phyloP scores from a whole-genome alignment of 805 yeast genomes.

The Hanseniaspora jakobsenii region DNA sequence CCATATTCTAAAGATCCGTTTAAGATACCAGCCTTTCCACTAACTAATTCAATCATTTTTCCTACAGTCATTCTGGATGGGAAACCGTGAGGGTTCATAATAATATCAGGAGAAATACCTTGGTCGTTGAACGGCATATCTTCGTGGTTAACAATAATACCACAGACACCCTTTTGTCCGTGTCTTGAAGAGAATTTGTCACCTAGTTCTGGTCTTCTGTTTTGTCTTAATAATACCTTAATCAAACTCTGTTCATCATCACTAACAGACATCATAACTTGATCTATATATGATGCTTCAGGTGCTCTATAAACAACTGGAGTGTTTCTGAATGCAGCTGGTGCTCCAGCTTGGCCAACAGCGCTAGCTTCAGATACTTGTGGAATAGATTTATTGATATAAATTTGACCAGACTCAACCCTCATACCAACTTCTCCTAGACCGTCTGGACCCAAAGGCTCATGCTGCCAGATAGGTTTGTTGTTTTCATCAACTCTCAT shows the following conservation, averaged over 20 bases:
- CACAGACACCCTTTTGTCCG: constrained; percentile 99
- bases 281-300: constrained; percentile 89
- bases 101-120: constrained; percentile 88
- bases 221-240: constrained; percentile 84
- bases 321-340: constrained; percentile 55
- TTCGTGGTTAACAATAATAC: constrained; percentile 93
- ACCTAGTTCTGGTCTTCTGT: constrained; percentile 94
- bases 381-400: constrained; percentile 87
- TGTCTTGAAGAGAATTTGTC: constrained; percentile 96
- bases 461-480: constrained; percentile 75
- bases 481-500: constrained; percentile 76
- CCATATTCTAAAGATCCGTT: constrained; percentile 89
- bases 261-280: constrained; percentile 92
- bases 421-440: constrained; percentile 90
- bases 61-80: constrained; percentile 99
- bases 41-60: constrained; percentile 88
- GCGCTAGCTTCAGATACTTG: constrained; percentile 14
- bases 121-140: constrained; percentile 91
- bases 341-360: constrained; percentile 25
- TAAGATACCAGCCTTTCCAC: constrained; percentile 95
- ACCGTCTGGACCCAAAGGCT: constrained; percentile 85
- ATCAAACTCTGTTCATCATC: constrained; percentile 91
- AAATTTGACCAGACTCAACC: constrained; percentile 86
- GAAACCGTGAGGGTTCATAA: constrained; percentile 98
- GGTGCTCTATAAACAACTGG: constrained; percentile 91